Evolutionary conservation across 768 basidiomycete genomes (phyloP), one percentile per base, ranked within the genome.

Genomic region (Gymnopilus junonius): DNA sequence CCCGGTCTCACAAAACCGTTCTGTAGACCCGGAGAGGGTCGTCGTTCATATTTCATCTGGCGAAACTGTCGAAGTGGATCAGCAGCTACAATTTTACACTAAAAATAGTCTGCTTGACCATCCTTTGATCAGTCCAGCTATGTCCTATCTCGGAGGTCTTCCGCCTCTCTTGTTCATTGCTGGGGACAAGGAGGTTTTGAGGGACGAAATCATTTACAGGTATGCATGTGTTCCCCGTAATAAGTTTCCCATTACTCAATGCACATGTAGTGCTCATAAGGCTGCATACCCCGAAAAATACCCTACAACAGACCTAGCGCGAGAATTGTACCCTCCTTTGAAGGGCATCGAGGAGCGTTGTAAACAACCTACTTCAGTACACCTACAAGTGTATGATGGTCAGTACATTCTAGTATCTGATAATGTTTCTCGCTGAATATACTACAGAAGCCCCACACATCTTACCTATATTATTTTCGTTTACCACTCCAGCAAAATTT

Each of bases 351-450:
- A 87, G 70, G 68, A 74, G 15, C 79, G 80, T 11, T 76, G 77
- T 66, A 69, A 71, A 55, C 80, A 71, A 55, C 80, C 91, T 1
- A 95, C 95, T 1, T 82, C 89, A 59, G 94, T 97, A 17, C 95
- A 98, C 77, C 79, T 98, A 11, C 95, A 98, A 74, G 87, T 97
- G 1, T 97, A 95, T 71, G 95, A 98, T 71, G 94, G 93, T 84
- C 74, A 68, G 73, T 72, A 42, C 27, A n/a, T 34, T 54, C 10
- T 20, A 45, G 21, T 4, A 8, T 27, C 27, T 45, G 17, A 43
- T 71, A 11, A 73, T 8, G n/a, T 50, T n/a, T 21, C 21, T 64
- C 70, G 8, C 61, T 73, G 68, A 59, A 48, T 66, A 61, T 62
- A 58, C 39, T 23, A 42, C 59, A 92, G 91, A 91, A 69, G 81